A percentile compares a stretch with the other conserved stretches of the same genome.
Evolutionary conservation across 805 yeast species (phyloP).

Genomic region (Zygosaccharomyces bailii): DNA sequence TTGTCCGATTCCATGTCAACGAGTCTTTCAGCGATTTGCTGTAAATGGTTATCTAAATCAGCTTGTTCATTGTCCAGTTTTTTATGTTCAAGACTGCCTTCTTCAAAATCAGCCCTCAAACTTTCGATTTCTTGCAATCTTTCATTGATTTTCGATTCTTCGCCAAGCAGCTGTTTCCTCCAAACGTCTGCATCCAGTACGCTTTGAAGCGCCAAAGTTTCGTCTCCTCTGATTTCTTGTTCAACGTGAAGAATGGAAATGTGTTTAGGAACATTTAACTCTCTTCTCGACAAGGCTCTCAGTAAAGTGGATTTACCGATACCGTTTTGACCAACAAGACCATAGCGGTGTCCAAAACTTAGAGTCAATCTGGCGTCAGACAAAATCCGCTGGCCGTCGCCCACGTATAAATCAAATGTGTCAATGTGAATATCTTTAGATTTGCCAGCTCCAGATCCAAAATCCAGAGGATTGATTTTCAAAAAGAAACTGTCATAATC

Average conservation of each 20-base stretch:
- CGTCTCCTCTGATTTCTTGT: constrained; percentile 95
- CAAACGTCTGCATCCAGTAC: constrained; percentile 99
- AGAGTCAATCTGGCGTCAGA: constrained; percentile 83
- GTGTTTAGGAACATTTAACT: constrained; percentile 88
- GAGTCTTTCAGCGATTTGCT: constrained; percentile 76
- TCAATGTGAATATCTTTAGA: constrained; percentile 96
- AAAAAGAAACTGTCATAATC: constrained; percentile 94
- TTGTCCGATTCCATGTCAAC: constrained; percentile 94
- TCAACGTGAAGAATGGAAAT: constrained; percentile 95
- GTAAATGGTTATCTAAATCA: constrained; percentile 74
- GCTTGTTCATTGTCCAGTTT: constrained; percentile 86
- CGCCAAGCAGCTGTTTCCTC: constrained; percentile 84
- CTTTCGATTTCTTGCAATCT: constrained; percentile 72
- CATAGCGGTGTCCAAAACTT: constrained; percentile 91
- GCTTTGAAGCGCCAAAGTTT: constrained; percentile 82
- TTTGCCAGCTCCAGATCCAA: constrained; percentile 87
- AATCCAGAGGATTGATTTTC: constrained; percentile 91
- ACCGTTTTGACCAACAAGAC: constrained; percentile 98
- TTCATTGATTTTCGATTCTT: constrained; percentile 69
- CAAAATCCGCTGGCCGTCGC: constrained; percentile 90
- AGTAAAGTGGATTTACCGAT: constrained; percentile 95
- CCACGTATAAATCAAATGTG: constrained; percentile 89
- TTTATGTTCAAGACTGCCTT: constrained; percentile 66
- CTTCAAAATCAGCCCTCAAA: constrained; percentile 68
- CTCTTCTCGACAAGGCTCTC: constrained; percentile 90